phyloP scores from a whole-genome alignment of 1,284 basidiomycete genomes.

The Cystobasidium pallidum region DNA sequence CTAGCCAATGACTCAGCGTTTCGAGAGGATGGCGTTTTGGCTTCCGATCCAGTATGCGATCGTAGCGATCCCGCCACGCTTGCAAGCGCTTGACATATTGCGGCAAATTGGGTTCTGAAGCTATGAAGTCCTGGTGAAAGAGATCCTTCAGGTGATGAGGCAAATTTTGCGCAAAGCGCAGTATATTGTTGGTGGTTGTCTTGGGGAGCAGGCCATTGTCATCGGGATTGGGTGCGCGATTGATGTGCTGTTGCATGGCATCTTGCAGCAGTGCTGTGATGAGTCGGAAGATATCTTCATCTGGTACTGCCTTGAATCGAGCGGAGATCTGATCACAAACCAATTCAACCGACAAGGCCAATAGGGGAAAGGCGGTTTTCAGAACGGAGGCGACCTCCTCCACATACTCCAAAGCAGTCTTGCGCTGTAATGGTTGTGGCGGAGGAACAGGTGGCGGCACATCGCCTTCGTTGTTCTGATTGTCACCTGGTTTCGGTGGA shows the following conservation, averaged over 20 bases:
- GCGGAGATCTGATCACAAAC: constrained; percentile 94
- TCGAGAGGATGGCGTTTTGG: constrained; percentile 87
- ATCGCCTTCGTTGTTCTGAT: constrained; percentile 23
- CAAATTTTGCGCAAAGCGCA: constrained; percentile 70
- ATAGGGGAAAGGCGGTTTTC: constrained; percentile 94
- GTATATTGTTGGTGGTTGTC: constrained; percentile 65
- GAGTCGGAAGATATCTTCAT: constrained; percentile 94
- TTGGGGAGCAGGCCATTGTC: constrained; percentile 76
- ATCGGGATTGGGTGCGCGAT: constrained; percentile 59
- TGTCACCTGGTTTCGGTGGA: background rate
- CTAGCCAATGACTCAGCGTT: constrained; percentile 86
- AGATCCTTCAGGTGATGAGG: constrained; percentile 65
- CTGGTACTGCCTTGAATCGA: constrained; percentile 85
- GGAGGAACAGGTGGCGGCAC: constrained; percentile 49
- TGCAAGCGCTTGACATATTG: constrained; percentile 90
- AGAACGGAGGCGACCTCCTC: constrained; percentile 94
- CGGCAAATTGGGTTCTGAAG: constrained; percentile 75
- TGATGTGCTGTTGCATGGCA: constrained; percentile 70
- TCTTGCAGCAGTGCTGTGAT: constrained; percentile 79
- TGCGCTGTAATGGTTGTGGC: constrained; percentile 11
- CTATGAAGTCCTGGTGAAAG: constrained; percentile 90
- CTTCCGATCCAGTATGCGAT: constrained; percentile 77
- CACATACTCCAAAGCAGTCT: constrained; percentile 62
- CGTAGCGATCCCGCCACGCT: constrained; percentile 91
- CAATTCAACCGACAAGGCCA: constrained; percentile 94